A percentile compares a stretch with the other conserved stretches of the same genome.
These are phyloP conservation scores for Cornus florida DNA, from an alignment of 148 eudicot genomes.

Conservation along the genomic window DNA sequence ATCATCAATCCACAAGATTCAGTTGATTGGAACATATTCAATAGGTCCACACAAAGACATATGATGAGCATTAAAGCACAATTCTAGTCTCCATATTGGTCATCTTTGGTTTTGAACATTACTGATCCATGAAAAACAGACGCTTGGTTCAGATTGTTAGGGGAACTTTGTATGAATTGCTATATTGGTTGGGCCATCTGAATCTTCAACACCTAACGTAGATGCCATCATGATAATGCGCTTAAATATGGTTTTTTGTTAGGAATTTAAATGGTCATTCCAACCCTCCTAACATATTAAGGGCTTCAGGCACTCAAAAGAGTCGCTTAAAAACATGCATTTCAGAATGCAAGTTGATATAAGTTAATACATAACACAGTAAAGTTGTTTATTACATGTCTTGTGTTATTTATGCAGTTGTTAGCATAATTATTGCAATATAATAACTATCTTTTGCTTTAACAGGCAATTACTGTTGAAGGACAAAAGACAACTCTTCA, in stretches of 20 bases:
- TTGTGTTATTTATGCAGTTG: background rate
- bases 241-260: background rate
- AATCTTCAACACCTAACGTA: too few relatives aligned
- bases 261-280: background rate
- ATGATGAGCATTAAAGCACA: background rate
- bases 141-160: background rate
- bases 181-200: background rate
- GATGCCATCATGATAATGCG: too few relatives aligned
- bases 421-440: background rate
- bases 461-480: slow-evolving; percentile 70
- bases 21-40: background rate
- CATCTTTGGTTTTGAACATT: too few relatives aligned
- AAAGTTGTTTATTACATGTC: background rate
- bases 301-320: background rate
- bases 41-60: too few relatives aligned
- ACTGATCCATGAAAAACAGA: background rate
- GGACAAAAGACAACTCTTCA: slow-evolving; percentile 67
- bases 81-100: background rate
- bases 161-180: background rate
- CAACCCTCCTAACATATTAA: background rate
- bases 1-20: background rate
- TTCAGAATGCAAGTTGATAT: background rate
- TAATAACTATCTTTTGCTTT: slow-evolving; percentile 12
- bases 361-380: too few relatives aligned
- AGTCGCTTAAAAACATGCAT: background rate